phyloP scores from a whole-genome alignment of 1,284 basidiomycete genomes.

The Leccinum pachyderme region DNA sequence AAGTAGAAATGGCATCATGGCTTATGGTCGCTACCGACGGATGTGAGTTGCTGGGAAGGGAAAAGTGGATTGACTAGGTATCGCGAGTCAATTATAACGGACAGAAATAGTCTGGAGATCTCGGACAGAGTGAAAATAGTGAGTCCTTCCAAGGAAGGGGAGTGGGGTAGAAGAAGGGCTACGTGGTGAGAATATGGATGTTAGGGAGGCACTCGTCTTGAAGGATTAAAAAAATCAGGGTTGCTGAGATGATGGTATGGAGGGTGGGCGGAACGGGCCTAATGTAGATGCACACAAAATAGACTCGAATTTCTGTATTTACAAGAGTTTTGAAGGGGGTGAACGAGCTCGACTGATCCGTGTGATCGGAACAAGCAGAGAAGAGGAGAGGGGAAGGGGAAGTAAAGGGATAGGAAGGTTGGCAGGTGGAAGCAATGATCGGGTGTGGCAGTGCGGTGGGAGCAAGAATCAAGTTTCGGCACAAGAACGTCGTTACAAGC shows the following conservation, averaged over 20 bases:
- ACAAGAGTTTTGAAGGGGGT: neutral
- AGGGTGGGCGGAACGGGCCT: slow-evolving; percentile 18
- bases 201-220: neutral
- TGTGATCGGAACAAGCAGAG: slow-evolving; percentile 3
- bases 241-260: neutral
- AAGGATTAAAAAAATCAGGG: neutral
- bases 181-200: slow-evolving; percentile 16
- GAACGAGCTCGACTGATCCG: slow-evolving; percentile 9
- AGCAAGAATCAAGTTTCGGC: slow-evolving; percentile 10
- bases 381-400: neutral
- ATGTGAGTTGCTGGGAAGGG: neutral
- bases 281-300: neutral
- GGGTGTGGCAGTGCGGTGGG: slow-evolving; percentile 15
- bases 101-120: slow-evolving; percentile 15
- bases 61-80: neutral
- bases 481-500: slow-evolving; percentile 14
- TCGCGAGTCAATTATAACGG: slow-evolving; percentile 12
- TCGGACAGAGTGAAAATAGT: slow-evolving; percentile 17
- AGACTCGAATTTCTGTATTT: neutral
- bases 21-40: neutral
- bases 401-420: neutral
- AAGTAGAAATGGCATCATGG: neutral
- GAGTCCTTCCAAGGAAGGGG: slow-evolving; percentile 11
- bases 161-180: slow-evolving; percentile 10
- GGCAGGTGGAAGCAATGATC: slow-evolving; percentile 12